These are phyloP conservation scores for Saccharomycopsis hybrid DNA, from an alignment of 1,139 yeast genomes.

Conservation along the genomic window DNA sequence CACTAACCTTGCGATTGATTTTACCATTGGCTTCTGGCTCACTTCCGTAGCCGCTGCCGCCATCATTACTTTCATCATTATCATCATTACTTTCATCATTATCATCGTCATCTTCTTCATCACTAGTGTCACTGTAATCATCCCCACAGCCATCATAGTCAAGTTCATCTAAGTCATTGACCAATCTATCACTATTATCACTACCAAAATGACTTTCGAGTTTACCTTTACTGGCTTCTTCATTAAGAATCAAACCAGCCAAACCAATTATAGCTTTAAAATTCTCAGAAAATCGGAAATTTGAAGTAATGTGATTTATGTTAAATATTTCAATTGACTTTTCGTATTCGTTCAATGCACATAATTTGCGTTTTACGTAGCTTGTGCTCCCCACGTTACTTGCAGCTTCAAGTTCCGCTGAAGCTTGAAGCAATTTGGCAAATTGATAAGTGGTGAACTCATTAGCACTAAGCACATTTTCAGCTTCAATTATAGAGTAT, in stretches of 20 bases:
- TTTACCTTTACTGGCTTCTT: slow-evolving; percentile 1
- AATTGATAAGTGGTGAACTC: slow-evolving; percentile 5
- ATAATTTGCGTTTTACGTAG: not conserved
- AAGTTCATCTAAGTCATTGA: slow-evolving; percentile 1
- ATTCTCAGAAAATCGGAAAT: not conserved
- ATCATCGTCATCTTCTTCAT: not conserved
- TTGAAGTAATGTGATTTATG: not conserved
- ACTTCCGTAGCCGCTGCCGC: not conserved
- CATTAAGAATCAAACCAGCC: slow-evolving; percentile 8
- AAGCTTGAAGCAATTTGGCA: slow-evolving; percentile 8
- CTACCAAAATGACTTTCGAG: too few species aligned
- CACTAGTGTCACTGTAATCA: not conserved
- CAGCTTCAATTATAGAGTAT: slow-evolving; percentile 16
- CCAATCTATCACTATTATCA: not conserved
- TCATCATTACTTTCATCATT: slow-evolving; percentile 3
- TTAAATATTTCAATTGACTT: not conserved
- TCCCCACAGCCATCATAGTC: not conserved
- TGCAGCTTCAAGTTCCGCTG: too few species aligned
- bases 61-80: not conserved
- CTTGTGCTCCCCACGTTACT: not conserved
- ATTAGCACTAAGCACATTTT: slow-evolving; percentile 3
- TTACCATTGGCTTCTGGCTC: not conserved
- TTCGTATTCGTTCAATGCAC: slow-evolving; percentile 10
- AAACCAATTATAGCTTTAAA: slow-evolving; percentile 7
- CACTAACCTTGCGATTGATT: not conserved